phyloP scores from a whole-genome alignment of 2,329 filamentous ascomycete species.

The Parastagonospora avenae region DNA sequence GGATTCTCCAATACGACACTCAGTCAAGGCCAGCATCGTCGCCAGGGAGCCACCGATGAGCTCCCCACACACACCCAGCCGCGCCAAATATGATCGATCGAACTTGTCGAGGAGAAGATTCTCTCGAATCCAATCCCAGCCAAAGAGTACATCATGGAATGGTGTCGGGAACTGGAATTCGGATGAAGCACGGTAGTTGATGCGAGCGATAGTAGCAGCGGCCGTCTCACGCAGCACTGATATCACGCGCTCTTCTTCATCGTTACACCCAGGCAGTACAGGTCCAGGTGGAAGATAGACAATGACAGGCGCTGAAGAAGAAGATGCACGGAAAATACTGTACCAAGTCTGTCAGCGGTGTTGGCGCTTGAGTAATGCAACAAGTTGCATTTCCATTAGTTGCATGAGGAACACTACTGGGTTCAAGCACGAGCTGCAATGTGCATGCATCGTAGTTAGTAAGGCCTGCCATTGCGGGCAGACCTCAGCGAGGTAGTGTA shows the following conservation, averaged over 20 bases:
- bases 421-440: no score
- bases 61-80: constrained; percentile 54
- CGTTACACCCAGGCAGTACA: constrained; percentile 25
- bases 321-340: constrained; percentile 43
- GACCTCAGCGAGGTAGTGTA: neutral
- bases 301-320: constrained; percentile 37
- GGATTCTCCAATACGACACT: constrained; percentile 49
- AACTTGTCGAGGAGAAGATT: constrained; percentile 40
- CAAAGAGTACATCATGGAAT: constrained; percentile 54
- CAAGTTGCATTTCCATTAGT: no score
- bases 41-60: constrained; percentile 56
- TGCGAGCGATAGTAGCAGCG: constrained; percentile 49
- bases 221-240: constrained; percentile 43
- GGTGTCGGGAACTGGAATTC: constrained; percentile 51
- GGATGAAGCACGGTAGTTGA: constrained; percentile 52
- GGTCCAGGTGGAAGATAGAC: constrained; percentile 54
- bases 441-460: no score
- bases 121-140: constrained; percentile 54
- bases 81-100: constrained; percentile 29
- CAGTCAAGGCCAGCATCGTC: constrained; percentile 56
- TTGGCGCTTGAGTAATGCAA: no score
- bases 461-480: no score
- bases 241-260: constrained; percentile 40
- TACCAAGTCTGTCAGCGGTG: constrained; percentile 8
- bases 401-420: no score